Base-by-base conservation (phyloP, 331 rosid species). In the Prunus yedoensis region DNA sequence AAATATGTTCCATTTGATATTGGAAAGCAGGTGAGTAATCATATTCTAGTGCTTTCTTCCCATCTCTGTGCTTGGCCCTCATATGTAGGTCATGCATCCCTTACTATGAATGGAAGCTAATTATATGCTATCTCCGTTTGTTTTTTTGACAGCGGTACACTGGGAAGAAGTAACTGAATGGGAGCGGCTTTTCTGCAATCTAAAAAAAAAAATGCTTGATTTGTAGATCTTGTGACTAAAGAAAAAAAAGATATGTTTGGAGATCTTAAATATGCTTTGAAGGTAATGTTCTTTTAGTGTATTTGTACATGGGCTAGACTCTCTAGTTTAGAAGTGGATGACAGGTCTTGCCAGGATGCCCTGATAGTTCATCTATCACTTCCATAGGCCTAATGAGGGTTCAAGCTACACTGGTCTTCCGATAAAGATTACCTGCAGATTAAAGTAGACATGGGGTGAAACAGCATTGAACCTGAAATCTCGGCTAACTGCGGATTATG, bases 1-100 rank as follows among this genome's bases (percentile, higher is more conserved):
- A 88, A 81, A 74, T 91, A 88, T 43, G 62, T 91, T 65, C 93
- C 96, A 10, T 83, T 91, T 87, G 82, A 68, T 85, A 10, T 85
- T 43, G 91, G 93, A 51, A 91, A 87, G 83, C 84, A 81, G 90
- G 96, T 85, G 35, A 78, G 81, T 73, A 16, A 68, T 46, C 56
- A 47, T 68, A 25, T 23, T 68, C 12, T 68, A 27, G 38, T 15
- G 5, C 41, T 13, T 68, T 46, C 57, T 47, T 59, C 12, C 23
- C 45, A 25, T 71, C 66, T 56, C 4, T 23, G 5, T 57, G 76
- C 25, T 43, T 72, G 41, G 46, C 13, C 66, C 25, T 21, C 25
- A 63, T 38, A 4, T 23, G 54, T 10, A 38, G 27, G 17, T 23
- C 25, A 25, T 2, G 41, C 46, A 25, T 73, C 20, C 21, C 41